Base-by-base conservation (phyloP, 2,329 filamentous ascomycete species). In the Cyphellophora europaea region DNA sequence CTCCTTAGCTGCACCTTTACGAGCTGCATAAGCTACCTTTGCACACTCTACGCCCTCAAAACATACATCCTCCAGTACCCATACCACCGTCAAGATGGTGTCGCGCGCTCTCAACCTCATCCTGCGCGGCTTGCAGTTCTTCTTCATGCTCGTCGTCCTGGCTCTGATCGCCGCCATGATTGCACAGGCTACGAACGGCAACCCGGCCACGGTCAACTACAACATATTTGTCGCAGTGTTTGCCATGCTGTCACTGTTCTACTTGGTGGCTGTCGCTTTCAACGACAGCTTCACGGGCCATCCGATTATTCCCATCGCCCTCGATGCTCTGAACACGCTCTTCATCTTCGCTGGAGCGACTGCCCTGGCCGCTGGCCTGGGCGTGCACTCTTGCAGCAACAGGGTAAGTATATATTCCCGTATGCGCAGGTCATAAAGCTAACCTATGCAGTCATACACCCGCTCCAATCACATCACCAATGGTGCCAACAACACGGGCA, bases 141-240 rank as follows among this genome's bases (percentile, higher is more conserved):
- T 77, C 50, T 77, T 67, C 59, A 63, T 72, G 19, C 53, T 78
- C 37, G 64, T 80, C 49, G 56, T 78, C 51, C 72, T 78, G 62
- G 65, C 72, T 10, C 62, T 80, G 30, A 54, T 76, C 47, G 76
- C 74, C 47, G 75, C 78, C 63, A 76, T 77, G 62, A 74, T 79
- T 52, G 62, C 65, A 33, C 59, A 66, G 25, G 57, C 66, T 4
- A 60, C 58, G 38, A 49, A 59, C 34, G 71, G 74, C 52, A 72
- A 74, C 48, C 68, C 73, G 2, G 62, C 69, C 14, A 65, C 74
- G 33, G 62, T 81, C 59, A 71, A 72, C 54, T 72, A 66, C 50
- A 48, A 57, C 42, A 67, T 71, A 53, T 71, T 67, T 43, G 52
- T 58, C 5, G 49, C 62, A 6, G 61, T 62, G 1, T 71, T 69